Evolutionary conservation across 2,329 filamentous ascomycete species (phyloP).

Genomic region (Botrytis aclada): DNA sequence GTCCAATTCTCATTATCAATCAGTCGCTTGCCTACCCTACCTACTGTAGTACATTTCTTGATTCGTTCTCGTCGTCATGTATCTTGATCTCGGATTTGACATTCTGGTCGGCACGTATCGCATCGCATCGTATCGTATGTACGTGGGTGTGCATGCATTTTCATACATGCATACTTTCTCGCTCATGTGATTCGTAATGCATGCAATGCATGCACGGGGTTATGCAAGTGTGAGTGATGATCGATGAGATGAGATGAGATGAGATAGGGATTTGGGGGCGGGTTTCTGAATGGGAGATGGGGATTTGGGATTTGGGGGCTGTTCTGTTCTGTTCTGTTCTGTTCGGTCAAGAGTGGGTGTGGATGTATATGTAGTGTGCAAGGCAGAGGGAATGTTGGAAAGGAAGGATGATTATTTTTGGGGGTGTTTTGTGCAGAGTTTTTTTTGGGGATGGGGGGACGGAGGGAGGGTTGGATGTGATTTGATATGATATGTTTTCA

Average conservation of each 20-base stretch:
- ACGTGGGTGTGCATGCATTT: neutral
- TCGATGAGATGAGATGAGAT: neutral
- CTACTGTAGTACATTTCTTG: too few species aligned
- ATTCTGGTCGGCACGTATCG: too few species aligned
- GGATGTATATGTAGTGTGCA: too few species aligned
- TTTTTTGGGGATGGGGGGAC: too few species aligned
- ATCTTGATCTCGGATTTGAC: too few species aligned
- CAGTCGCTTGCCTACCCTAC: neutral
- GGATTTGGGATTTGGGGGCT: neutral
- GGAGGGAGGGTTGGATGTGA: neutral
- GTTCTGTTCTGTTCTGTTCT: too few species aligned
- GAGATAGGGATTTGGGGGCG: neutral
- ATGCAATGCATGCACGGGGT: neutral
- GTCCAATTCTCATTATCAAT: neutral
- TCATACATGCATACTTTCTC: neutral
- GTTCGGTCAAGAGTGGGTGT: too few species aligned
- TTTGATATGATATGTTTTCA: too few species aligned
- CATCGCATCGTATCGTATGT: too few species aligned
- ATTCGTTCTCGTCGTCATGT: neutral
- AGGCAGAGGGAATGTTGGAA: neutral
- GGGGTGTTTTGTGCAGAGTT: too few species aligned
- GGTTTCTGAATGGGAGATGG: neutral
- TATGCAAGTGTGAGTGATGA: neutral
- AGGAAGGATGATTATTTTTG: neutral
- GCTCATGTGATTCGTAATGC: constrained; percentile 9